Evolutionary conservation across 164 flowering plant genomes (phyloP).

Genomic region (Akebia trifoliata): DNA sequence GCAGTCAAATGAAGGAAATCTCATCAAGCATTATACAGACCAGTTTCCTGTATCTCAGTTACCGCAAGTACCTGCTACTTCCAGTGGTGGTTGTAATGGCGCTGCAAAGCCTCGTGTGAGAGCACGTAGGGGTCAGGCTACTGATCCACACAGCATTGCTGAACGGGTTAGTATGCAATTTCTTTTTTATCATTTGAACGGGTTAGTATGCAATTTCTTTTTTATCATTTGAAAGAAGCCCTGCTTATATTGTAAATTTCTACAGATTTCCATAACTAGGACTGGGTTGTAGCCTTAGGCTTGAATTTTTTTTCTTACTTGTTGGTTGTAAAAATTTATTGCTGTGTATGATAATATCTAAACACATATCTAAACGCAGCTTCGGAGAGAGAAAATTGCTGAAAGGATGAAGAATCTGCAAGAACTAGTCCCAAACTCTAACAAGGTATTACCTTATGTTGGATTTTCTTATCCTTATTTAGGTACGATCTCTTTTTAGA

Average conservation of each 20-base stretch:
- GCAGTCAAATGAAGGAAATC: conserved; percentile 19
- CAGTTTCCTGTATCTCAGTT: conserved; percentile 20
- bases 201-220: conserved; percentile 23
- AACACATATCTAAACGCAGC: conserved; percentile 29
- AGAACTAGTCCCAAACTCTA: conserved; percentile 58
- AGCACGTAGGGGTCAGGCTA: conserved; percentile 66
- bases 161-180: conserved; percentile 39
- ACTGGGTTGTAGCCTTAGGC: neutral
- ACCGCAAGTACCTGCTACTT: conserved; percentile 13
- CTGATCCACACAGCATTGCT: conserved; percentile 68
- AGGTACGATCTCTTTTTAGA: no score
- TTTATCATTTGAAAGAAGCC: neutral
- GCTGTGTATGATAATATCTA: no score
- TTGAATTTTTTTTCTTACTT: neutral
- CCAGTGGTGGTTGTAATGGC: conserved; percentile 24
- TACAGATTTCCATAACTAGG: neutral
- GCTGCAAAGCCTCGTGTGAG: conserved; percentile 32
- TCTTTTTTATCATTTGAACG: neutral
- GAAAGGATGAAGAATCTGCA: conserved; percentile 62
- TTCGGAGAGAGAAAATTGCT: conserved; percentile 60
- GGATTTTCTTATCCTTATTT: neutral
- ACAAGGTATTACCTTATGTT: conserved; percentile 35
- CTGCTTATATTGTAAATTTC: neutral
- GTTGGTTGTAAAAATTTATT: no score
- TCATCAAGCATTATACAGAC: conserved; percentile 9